Base-by-base conservation (phyloP, 2,329 filamentous ascomycete genomes). In the Xylariales sp. region DNA sequence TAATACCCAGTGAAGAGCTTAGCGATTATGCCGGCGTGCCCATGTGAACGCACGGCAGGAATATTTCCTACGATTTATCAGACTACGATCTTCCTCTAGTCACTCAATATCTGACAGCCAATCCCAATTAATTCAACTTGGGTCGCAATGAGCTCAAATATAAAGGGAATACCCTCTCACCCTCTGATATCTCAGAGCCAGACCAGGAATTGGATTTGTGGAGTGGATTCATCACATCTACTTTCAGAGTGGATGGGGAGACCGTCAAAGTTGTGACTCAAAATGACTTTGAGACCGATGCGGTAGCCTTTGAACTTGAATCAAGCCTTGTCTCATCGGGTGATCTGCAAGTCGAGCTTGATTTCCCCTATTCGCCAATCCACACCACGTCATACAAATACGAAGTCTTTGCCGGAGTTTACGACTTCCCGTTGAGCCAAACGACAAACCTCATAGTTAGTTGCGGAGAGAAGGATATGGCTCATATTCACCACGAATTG, bases 81-180 rank as follows among this genome's bases (percentile, higher is more conserved):
- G 61, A 68, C 15, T 51, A 61, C 1, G 46, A 55, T 0, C 58
- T 66, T 4, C 63, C 61, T 4, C 51, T 54, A 10, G 51, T 62
- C 10, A 71, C 69, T 3, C 68, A 76, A 43, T 78, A 74, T 74
- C 55, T 78, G 15, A 74, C 74, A 21, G 62, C 64, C n/a, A 71
- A 70, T 32, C 67, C 65, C 0, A 68, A 71, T 18, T 60, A 67
- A 3, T 54, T 71, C 24, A 71, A 71, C 34, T 50, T 71, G 1
- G 67, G 65, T 2, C 59, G 65, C 1, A 62, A 70, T 12, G 65
- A 68, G 0, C 56, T 71, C 4, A 58, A 51, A 15, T 68, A 66
- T 31, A 54, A 56, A 14, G 55, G 50, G 0, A 28, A 44, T 0
- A 60, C 58, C 1, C 50, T 70, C 1, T 48, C 54, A 0, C 52